Percentiles rank a stretch among this genome's conserved stretches.
phyloP scores from a whole-genome alignment of 768 basidiomycete genomes.

The Agrocybe pediades region DNA sequence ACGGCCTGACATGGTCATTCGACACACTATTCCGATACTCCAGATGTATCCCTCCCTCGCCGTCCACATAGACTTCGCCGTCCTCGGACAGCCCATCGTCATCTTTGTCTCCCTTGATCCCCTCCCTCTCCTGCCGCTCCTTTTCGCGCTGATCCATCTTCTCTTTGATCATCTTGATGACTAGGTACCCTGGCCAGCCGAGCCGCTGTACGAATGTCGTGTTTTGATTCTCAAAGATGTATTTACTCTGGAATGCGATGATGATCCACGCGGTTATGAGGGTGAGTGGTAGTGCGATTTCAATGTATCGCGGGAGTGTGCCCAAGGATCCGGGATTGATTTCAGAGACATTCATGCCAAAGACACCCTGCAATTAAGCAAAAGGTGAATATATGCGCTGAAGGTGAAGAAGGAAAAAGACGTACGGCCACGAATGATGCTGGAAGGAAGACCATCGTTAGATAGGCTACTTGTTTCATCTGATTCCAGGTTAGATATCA shows the following conservation, averaged over 20 bases:
- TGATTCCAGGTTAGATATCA: conserved; percentile 12
- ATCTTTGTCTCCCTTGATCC: not conserved
- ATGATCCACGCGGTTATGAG: conserved; percentile 50
- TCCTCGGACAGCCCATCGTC: not conserved
- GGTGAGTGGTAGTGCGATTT: conserved; percentile 46
- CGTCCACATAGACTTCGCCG: not conserved
- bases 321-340: conserved; percentile 36
- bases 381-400: not conserved
- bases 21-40: not conserved
- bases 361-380: conserved; percentile 45
- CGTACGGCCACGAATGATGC: conserved; percentile 53
- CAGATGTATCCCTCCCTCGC: not conserved
- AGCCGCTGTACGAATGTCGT: conserved; percentile 21
- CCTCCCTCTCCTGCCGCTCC: not conserved
- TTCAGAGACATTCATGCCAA: conserved; percentile 61
- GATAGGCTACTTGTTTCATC: conserved; percentile 63
- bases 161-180: conserved; percentile 9
- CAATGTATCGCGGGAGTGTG: conserved; percentile 44
- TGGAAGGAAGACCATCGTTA: conserved; percentile 65
- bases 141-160: conserved; percentile 1
- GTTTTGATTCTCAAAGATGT: conserved; percentile 26
- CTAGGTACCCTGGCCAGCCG: conserved; percentile 23
- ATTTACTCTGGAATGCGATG: conserved; percentile 50
- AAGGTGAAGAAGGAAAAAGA: not conserved
- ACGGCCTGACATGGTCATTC: not conserved